Base-by-base conservation (phyloP, 106 monocot genomes). In the Acorus calamus region DNA sequence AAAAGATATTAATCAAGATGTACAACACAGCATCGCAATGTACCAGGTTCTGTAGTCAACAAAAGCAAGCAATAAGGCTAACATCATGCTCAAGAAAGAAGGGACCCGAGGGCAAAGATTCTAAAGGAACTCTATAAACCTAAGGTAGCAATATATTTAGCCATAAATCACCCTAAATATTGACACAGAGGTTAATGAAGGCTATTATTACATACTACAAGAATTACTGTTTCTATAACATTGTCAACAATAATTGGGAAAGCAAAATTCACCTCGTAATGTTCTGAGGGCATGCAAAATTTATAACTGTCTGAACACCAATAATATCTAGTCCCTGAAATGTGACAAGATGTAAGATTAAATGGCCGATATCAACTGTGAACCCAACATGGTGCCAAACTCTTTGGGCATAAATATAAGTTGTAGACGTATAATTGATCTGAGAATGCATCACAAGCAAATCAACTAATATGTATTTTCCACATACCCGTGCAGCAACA, bases 401-500 rank as follows among this genome's bases (percentile, higher is more conserved):
- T 28, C 28, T 28, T 28, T 28, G 28, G 28, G 8, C 44, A 61
- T 0, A 9, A 50, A 46, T 53, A 48, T 41, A 51, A 41, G 0
- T 4, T 42, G 4, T 3, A 59, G n/a, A 28, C 8, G 10, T 42
- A 6, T 59, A 49, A 64, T 28, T 1, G 11, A 4, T 28, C 41
- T 8, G 5, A 7, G n/a, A 57, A 71, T 55, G 46, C 57, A 65
- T 11, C 41, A 66, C 6, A 53, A 11, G 28, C 28, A 28, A 28
- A 28, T 28, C 28, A 28, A 28, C 28, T 28, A 28, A 28, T 28
- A 28, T 28, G 28, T 28, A 28, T 28, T 28, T 28, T 56, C 9
- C 48, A 80, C 96, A 87, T 81, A 96, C 96, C 76, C 96, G 96
- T 69, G 96, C 96, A 78, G 96, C 96, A 76, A 96, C 96, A 83